Base-by-base conservation (phyloP, 1,139 yeast species). In the Pichia sp. region DNA sequence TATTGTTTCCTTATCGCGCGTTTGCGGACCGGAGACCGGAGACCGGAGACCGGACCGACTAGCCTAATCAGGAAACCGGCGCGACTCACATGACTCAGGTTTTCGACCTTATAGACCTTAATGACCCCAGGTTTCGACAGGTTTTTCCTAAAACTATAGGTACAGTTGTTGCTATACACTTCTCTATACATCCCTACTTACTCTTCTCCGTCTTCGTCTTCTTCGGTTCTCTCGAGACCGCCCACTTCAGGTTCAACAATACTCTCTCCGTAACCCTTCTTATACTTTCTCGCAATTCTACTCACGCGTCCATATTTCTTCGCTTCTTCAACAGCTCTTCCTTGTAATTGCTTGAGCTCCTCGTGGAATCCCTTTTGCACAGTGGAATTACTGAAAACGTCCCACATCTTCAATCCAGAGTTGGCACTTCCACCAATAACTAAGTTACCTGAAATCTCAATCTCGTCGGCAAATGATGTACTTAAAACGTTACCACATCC, bases 401-500 rank as follows among this genome's bases (percentile, higher is more conserved):
- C 97, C 96, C 97, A 93, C 63, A 91, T 73, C 61, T 87, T 88
- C 58, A 91, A 69, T 3, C 58, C 56, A n/a, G 81, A 77, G 38
- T 72, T 72, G 16, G 22, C 32, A 31, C 84, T 86, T 55, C 99
- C 99, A 49, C 96, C 98, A 44, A 86, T 74, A 20, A 79, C 80
- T 45, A 91, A 59, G 51, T 81, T 76, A 47, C 96, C 96, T 5
- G 88, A 80, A 32, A 85, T 82, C 58, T 85, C 96, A 38, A 74
- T 64, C 59, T 91, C 98, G 33, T 88, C 82, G 10, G 95, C 93
- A 64, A 87, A 93, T 9, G 82, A 66, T 16, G 85, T 68, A 11
- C 88, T 71, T 52, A 93, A 74, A 14, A 91, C 96, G 55, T 87
- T 87, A 44, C 98, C 99, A 35, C 88, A 85, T 48, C 91, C 97